Base-by-base conservation (phyloP, 441 rosid genomes). In the Adansonia grandidieri region DNA sequence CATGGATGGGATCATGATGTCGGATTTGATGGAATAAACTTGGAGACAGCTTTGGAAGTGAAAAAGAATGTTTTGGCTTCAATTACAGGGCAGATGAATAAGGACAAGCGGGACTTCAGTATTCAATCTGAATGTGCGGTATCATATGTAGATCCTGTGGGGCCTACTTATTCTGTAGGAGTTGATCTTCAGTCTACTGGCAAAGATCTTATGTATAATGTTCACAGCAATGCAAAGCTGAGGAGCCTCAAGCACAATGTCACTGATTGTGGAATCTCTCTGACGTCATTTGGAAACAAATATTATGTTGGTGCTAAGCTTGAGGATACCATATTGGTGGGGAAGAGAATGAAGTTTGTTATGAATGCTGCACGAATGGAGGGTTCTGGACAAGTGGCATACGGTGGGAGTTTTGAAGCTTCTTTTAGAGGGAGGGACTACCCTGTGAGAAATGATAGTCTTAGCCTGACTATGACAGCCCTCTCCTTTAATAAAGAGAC, bases 1-100 rank as follows among this genome's bases (percentile, higher is more conserved):
- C 95, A 91, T 58, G 98, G 99, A 19, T 94, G 98, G 99, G 99
- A 96, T 88, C 93, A 88, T 51, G 99, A 94, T 81, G 94, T 94
- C 20, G 93, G 99, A 22, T 96, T 92, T 73, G 98, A 96, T 77
- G 98, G 97, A 57, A 80, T 96, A 80, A 94, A 86, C 84, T 81
- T 93, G 80, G 98, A 96, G 85, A 85, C 95, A 50, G 88, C 91
- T 80, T 61, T 83, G 57, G 93, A 89, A 80, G 32, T 88, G 13
- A 85, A 84, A 73, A 85, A 57, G 80, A 86, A 91, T 77, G 72
- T 88, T 11, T 81, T 79, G 82, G 88, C 92, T 79, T 91, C 96
- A n/a, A 78, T 88, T 57, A 45, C 84, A 0, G 98, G 97, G 48
- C 98, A 94, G 85, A 80, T 89, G 84, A 90, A 85, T 88, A 94